These are phyloP conservation scores for Lepidium aucheri DNA, from an alignment of 345 rosid species.

Conservation along the genomic window DNA sequence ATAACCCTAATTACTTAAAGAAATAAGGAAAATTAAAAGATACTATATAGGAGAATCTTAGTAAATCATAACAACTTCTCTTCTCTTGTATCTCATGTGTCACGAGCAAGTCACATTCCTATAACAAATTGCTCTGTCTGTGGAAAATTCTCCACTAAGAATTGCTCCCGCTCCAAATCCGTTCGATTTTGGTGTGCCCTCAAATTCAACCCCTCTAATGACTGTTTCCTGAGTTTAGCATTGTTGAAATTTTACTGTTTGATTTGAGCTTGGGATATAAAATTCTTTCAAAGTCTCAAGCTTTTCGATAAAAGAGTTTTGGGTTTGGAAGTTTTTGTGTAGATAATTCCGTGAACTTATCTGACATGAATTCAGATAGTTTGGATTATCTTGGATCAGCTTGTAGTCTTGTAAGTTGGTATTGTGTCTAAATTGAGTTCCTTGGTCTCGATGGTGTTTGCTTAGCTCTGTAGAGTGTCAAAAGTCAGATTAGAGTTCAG, in stretches of 20 bases:
- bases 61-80: no score
- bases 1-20: no score
- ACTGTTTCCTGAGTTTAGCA: not conserved
- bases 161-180: constrained; percentile 58
- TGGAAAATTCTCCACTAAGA: constrained; percentile 25
- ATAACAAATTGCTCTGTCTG: constrained; percentile 41
- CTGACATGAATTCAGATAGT: not conserved
- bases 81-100: no score
- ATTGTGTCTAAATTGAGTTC: not conserved
- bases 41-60: no score
- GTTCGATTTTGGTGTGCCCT: no score
- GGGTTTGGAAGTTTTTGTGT: not conserved
- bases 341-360: not conserved
- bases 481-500: constrained; percentile 54
- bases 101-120: no score
- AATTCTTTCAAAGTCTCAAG: not conserved
- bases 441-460: not conserved
- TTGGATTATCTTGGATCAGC: not conserved
- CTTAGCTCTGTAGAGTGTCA: constrained; percentile 67
- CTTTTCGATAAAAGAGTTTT: not conserved
- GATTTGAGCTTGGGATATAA: not conserved
- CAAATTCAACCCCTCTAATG: not conserved
- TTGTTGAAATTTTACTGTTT: not conserved
- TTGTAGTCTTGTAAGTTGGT: not conserved
- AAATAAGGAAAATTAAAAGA: no score